A percentile compares a stretch with the other conserved stretches of the same genome.
These are phyloP conservation scores for Cytospora leucostoma DNA, from an alignment of 2,329 filamentous ascomycete genomes.

Conservation along the genomic window DNA sequence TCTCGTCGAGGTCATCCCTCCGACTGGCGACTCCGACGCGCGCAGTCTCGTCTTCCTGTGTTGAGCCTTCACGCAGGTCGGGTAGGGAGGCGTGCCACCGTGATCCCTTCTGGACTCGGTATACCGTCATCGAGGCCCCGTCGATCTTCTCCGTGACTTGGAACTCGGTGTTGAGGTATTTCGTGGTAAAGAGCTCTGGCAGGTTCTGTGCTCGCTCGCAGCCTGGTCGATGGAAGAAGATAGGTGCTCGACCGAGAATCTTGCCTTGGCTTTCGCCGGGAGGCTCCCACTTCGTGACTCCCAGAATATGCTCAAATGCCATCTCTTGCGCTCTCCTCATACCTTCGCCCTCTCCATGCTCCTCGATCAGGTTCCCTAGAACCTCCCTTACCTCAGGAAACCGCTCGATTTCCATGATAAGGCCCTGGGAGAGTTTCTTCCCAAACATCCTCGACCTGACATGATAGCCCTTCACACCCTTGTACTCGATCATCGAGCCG, in stretches of 20 bases:
- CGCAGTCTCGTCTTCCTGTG: slow-evolving; percentile 4
- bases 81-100: slow-evolving; percentile 30
- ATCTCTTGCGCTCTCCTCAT: slow-evolving; percentile 26
- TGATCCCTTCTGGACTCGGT: slow-evolving; percentile 31
- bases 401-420: slow-evolving; percentile 31
- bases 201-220: slow-evolving; percentile 35
- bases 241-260: slow-evolving; percentile 30
- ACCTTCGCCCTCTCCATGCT: slow-evolving; percentile 25
- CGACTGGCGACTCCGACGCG: slow-evolving; percentile 33
- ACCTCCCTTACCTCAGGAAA: slow-evolving; percentile 31
- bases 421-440: slow-evolving; percentile 35
- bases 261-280: slow-evolving; percentile 10
- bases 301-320: slow-evolving; percentile 33
- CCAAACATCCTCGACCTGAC: slow-evolving; percentile 29
- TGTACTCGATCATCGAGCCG: slow-evolving; percentile 19
- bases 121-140: slow-evolving; percentile 37
- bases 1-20: slow-evolving; percentile 29
- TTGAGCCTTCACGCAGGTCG: slow-evolving; percentile 16
- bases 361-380: slow-evolving; percentile 29
- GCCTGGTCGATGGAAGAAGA: slow-evolving; percentile 35
- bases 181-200: slow-evolving; percentile 25
- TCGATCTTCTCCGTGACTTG: slow-evolving; percentile 40
- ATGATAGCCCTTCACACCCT: slow-evolving; percentile 32
- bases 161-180: slow-evolving; percentile 27
- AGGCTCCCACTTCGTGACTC: slow-evolving; percentile 36